Percentiles rank a stretch among this genome's conserved stretches.
Conservation (phyloP, 2,329 filamentous ascomycete genomes). For the Blastomyces gilchristii region DNA sequence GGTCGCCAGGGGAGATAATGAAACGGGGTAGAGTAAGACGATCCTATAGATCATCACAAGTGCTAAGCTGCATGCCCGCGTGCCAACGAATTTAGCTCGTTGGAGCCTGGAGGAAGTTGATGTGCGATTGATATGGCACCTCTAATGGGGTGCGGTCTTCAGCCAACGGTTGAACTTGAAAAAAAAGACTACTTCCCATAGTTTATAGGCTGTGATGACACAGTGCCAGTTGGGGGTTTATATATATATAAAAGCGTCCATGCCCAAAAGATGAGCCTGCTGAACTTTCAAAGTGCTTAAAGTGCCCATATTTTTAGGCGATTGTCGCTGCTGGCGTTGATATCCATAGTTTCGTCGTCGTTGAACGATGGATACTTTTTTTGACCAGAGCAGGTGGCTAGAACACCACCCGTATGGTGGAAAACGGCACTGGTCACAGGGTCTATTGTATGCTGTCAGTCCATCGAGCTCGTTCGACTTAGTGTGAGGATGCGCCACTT, state of each 20-base stretch:
- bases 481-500: slow-evolving; percentile 12
- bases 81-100: neutral
- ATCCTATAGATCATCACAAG: too few species aligned
- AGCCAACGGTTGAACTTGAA: neutral
- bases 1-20: neutral
- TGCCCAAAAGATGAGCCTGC: neutral
- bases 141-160: neutral
- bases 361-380: slow-evolving; percentile 20
- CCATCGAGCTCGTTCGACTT: neutral
- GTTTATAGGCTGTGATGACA: neutral
- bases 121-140: neutral
- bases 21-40: neutral
- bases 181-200: neutral
- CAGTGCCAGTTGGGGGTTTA: neutral
- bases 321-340: neutral
- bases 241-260: too few species aligned
- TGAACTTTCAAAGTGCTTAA: slow-evolving; percentile 7
- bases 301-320: slow-evolving; percentile 32
- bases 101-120: neutral
- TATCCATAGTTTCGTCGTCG: slow-evolving; percentile 7
- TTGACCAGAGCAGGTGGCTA: slow-evolving; percentile 44
- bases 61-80: neutral
- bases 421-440: slow-evolving; percentile 37
- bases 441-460: slow-evolving; percentile 27
- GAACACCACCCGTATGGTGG: slow-evolving; percentile 38